Base-by-base conservation (phyloP, 1,139 yeast genomes). In the Geotrichum restrictum region DNA sequence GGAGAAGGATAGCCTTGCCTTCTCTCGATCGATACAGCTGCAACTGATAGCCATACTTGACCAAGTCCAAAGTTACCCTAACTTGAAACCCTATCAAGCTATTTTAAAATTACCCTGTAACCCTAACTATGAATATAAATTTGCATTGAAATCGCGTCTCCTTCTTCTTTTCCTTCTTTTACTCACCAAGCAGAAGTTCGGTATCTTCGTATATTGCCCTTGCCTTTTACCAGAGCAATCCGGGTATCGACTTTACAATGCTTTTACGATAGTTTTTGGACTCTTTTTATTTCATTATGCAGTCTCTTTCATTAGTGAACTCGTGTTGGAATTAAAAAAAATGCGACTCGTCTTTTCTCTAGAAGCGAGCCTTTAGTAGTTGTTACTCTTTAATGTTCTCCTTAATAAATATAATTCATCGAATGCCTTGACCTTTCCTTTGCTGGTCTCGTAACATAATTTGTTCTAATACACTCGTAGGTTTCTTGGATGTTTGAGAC, bases 141-240 rank as follows among this genome's bases (percentile, higher is more conserved):
- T n/a, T n/a, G n/a, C n/a, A n/a, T n/a, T 24, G 8, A 24, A 24
- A 33, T 36, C 45, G 18, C 22, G 21, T 33, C 32, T 6, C 29
- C 19, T 37, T 33, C 47, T 31, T 50, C 52, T 50, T 57, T 52
- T 57, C 56, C 56, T 57, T 56, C 55, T 55, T 60, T 64, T 62
- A 67, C 62, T 60, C 62, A 67, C 56, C 57, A 66, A 70, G 87
- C 88, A 81, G 86, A 78, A 80, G 89, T 81, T 84, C 88, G 77
- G 70, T 73, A 74, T 78, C 87, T 68, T 70, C 96, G 96, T 73
- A 91, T 91, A 91, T 88, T 96, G 96, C 83, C 87, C 97, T 91
- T 91, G 98, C 97, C 97, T 91, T 91, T 91, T 91, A 91, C 98
- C 97, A 91, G 97, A 88, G 83, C 96, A 96, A 88, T 91, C 98